phyloP scores from a whole-genome alignment of 1,284 basidiomycete genomes.

The Ceratobasidium sp. region DNA sequence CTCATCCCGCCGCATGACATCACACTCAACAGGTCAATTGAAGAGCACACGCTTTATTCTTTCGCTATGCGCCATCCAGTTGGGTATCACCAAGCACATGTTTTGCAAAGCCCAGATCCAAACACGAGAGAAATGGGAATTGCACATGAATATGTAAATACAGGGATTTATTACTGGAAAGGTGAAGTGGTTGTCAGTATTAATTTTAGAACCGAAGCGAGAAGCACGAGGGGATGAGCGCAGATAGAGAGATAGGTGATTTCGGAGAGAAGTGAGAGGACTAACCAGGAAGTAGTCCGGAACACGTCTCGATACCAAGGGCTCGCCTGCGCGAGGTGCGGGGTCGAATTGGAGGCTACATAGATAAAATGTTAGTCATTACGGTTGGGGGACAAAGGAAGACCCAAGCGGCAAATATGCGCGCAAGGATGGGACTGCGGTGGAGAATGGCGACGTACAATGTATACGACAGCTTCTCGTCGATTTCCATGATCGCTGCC shows the following conservation, averaged over 20 bases:
- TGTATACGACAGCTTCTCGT: conserved; percentile 96
- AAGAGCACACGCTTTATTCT: conserved; percentile 5
- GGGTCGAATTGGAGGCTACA: conserved; percentile 98
- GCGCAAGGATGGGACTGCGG: neutral
- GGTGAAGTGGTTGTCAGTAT: conserved; percentile 29
- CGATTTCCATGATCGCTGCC: conserved; percentile 99
- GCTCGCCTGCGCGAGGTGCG: conserved; percentile 97
- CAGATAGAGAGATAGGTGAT: neutral
- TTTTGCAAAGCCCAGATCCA: conserved; percentile 9
- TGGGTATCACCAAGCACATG: conserved; percentile 18
- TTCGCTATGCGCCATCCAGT: neutral
- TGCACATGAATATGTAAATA: conserved; percentile 42
- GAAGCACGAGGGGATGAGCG: conserved; percentile 16
- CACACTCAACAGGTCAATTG: neutral
- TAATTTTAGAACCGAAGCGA: neutral
- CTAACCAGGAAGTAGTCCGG: conserved; percentile 95
- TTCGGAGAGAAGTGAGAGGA: neutral
- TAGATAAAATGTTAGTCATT: conserved; percentile 51
- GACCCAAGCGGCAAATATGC: neutral
- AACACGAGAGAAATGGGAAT: conserved; percentile 19
- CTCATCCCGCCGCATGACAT: neutral
- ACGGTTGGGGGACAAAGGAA: neutral
- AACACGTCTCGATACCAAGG: conserved; percentile 96
- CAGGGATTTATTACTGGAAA: conserved; percentile 42
- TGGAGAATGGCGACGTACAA: conserved; percentile 67